These are phyloP conservation scores for Dothideomycetidae sp. DNA, from an alignment of 2,329 filamentous ascomycete genomes.

Conservation along the genomic window DNA sequence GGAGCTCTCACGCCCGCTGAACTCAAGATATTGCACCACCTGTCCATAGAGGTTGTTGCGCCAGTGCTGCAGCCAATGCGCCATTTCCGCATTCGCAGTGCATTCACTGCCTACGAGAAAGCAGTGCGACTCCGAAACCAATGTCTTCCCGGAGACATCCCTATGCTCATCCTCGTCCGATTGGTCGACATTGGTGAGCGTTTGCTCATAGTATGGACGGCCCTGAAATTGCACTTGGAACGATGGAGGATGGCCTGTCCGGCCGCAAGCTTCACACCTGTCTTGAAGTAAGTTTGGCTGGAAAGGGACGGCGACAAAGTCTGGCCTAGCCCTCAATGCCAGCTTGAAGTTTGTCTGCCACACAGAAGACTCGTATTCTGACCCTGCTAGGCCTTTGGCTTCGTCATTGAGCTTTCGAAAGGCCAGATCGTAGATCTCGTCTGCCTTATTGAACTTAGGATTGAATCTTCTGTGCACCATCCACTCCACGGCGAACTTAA, in stretches of 20 bases:
- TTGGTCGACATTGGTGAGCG: slow-evolving; percentile 46
- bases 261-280: slow-evolving; percentile 57
- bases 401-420: slow-evolving; percentile 62
- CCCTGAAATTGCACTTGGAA: slow-evolving; percentile 50
- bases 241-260: slow-evolving; percentile 52
- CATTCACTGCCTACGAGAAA: slow-evolving; percentile 46
- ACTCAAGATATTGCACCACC: slow-evolving; percentile 48
- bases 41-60: slow-evolving; percentile 57
- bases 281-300: slow-evolving; percentile 26
- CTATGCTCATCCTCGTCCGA: slow-evolving; percentile 32
- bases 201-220: slow-evolving; percentile 49
- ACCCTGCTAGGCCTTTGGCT: slow-evolving; percentile 50
- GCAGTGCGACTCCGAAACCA: slow-evolving; percentile 31
- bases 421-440: slow-evolving; percentile 51
- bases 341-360: slow-evolving; percentile 56
- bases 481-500: slow-evolving; percentile 63
- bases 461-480: slow-evolving; percentile 68
- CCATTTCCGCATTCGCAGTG: slow-evolving; percentile 50
- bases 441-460: slow-evolving; percentile 49
- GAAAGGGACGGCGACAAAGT: slow-evolving; percentile 38
- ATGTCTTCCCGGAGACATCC: slow-evolving; percentile 33
- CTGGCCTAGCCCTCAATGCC: slow-evolving; percentile 51
- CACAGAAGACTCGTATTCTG: slow-evolving; percentile 55
- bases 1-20: slow-evolving; percentile 43
- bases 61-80: slow-evolving; percentile 64